A percentile compares a stretch with the other conserved stretches of the same genome.
Evolutionary conservation across 768 basidiomycete genomes (phyloP).

Genomic region (Suillus subalutaceus): DNA sequence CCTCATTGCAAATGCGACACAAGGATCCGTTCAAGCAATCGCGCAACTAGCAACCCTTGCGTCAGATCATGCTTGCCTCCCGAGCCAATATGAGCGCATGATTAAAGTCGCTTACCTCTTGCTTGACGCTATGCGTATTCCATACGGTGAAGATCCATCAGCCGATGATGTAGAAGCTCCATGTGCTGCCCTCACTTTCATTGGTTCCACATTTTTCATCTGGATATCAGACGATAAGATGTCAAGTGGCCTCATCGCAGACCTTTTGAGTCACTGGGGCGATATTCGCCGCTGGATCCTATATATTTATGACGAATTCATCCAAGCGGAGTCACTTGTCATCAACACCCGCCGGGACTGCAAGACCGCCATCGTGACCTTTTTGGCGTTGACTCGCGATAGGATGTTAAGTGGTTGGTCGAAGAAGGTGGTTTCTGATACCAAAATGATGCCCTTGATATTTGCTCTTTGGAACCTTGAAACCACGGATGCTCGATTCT

Average conservation of each 20-base stretch:
- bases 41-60: conserved; percentile 19
- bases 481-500: conserved; percentile 25
- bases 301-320: conserved; percentile 22
- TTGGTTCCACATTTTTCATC: conserved; percentile 27
- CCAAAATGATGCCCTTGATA: conserved; percentile 31
- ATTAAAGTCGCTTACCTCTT: conserved; percentile 24
- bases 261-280: conserved; percentile 22
- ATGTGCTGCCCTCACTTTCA: conserved; percentile 18
- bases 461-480: conserved; percentile 33
- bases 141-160: conserved; percentile 12
- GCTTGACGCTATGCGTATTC: conserved; percentile 25
- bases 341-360: conserved; percentile 20
- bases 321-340: conserved; percentile 15
- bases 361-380: conserved; percentile 28
- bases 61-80: conserved; percentile 16
- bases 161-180: conserved; percentile 17
- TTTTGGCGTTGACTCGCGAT: conserved; percentile 30
- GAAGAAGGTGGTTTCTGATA: conserved; percentile 24
- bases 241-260: conserved; percentile 17
- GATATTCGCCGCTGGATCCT: conserved; percentile 32
- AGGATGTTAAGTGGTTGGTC: conserved; percentile 30
- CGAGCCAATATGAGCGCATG: conserved; percentile 26
- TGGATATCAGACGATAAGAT: conserved; percentile 25
- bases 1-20: conserved; percentile 19
- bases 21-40: conserved; percentile 18